These are phyloP conservation scores for Phaeosphaeria sp. DNA, from an alignment of 2,329 filamentous ascomycete genomes.

Conservation along the genomic window DNA sequence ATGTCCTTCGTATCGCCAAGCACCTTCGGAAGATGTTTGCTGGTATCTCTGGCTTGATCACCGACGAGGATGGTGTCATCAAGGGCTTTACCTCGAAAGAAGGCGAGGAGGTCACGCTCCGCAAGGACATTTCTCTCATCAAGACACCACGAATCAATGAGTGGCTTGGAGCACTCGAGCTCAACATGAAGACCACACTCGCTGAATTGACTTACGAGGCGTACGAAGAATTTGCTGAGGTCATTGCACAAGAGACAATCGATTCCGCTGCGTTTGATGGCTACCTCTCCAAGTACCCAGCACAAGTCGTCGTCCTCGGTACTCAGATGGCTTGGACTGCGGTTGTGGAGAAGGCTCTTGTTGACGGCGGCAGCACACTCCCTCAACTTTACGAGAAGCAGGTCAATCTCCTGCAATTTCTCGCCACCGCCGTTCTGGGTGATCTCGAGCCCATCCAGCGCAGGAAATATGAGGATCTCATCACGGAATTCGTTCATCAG, in stretches of 20 bases:
- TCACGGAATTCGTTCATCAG: conserved; percentile 98
- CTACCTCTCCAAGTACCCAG: conserved; percentile 87
- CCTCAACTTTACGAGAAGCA: conserved; percentile 79
- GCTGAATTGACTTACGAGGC: conserved; percentile 90
- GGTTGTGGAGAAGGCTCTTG: conserved; percentile 78
- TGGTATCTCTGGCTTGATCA: conserved; percentile 85
- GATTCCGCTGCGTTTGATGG: conserved; percentile 73
- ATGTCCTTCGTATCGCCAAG: conserved; percentile 93
- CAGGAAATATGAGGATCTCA: conserved; percentile 98
- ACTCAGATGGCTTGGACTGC: conserved; percentile 95
- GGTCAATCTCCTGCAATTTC: conserved; percentile 81
- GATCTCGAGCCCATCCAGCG: conserved; percentile 86
- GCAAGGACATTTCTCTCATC: conserved; percentile 87
- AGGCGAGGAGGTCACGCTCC: conserved; percentile 84
- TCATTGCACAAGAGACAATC: conserved; percentile 76
- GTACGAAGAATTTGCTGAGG: conserved; percentile 78
- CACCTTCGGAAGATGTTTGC: conserved; percentile 99
- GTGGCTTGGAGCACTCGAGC: conserved; percentile 93
- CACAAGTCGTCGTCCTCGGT: conserved; percentile 93
- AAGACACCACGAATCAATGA: conserved; percentile 98
- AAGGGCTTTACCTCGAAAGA: conserved; percentile 95
- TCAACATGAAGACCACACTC: conserved; percentile 91
- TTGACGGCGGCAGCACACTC: conserved; percentile 73
- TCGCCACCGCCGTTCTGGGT: conserved; percentile 87
- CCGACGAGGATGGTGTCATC: conserved; percentile 90